Evolutionary conservation across 2,329 filamentous ascomycete genomes (phyloP), one percentile per base, ranked within the genome.

Genomic region (Pseudocercospora crystallina): DNA sequence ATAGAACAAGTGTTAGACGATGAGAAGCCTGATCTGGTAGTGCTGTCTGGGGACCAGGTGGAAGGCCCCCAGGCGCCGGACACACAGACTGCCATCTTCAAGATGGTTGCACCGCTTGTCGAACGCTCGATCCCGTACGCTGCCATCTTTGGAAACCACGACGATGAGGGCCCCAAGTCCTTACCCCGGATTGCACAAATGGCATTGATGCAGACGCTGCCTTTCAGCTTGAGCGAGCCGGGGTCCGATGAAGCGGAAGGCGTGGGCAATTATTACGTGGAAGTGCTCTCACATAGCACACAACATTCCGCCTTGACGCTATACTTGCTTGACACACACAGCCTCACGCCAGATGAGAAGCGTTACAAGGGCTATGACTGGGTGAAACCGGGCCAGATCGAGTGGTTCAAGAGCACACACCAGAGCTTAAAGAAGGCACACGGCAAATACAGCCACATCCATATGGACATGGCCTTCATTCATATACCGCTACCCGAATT

Each of bases 401-500:
- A 89, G 49, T 99, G 94, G 94, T 99, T 99, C 76, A 85, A 83
- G 60, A 80, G 82, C 57, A 95, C 89, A 1, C 85, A 89, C 0
- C 77, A 85, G 50, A 74, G 82, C 10, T 73, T 96, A 40, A 89
- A 89, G 72, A 83, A 85, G 63, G 68, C 69, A 12, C 53, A 58
- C 36, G 82, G 83, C 53, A 91, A 90, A 62, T 99, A 96, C 71
- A 89, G 87, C 0, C 89, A 94, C 65, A 87, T 90, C 44, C 94
- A 97, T 68, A 89, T 99, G 81, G 88, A 99, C 66, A 82, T 97
- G 69, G 90, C 94, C 0, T 99, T 99, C 67, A 95, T 99, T 56
- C 94, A 99, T 68, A 99, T 99, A 49, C 94, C 94, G 0, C 76
- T 99, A 2, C 91, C 94, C 0, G 94, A 99, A 69, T 96, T 96